phyloP scores from a whole-genome alignment of 2,329 filamentous ascomycete species.

The Claviceps africana region DNA sequence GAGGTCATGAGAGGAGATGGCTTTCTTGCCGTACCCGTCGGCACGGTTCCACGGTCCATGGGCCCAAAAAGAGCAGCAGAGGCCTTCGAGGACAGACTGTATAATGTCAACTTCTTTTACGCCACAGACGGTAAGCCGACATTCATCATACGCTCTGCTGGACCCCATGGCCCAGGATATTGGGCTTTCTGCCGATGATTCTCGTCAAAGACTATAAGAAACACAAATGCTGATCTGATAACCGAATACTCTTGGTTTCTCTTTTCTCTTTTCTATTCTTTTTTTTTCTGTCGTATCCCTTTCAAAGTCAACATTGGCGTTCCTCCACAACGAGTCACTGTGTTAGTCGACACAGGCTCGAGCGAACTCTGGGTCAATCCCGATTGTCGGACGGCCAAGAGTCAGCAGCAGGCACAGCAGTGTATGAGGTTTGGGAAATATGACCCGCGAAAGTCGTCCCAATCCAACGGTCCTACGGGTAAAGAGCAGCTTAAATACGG shows the following conservation, averaged over 20 bases:
- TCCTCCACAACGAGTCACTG: conserved; percentile 27
- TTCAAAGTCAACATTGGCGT: conserved; percentile 28
- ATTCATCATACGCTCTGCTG: not conserved
- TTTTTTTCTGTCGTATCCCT: not conserved
- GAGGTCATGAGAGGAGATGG: conserved; percentile 20
- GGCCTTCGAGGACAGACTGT: conserved; percentile 17
- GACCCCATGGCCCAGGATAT: too few species aligned
- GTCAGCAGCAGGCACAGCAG: conserved; percentile 18
- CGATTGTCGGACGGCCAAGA: conserved; percentile 26
- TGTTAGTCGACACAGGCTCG: conserved; percentile 38
- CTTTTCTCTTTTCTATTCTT: not conserved
- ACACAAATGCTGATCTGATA: not conserved
- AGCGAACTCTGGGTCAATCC: conserved; percentile 43
- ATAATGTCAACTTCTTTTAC: conserved; percentile 26
- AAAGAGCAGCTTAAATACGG: conserved; percentile 25
- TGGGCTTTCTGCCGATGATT: too few species aligned
- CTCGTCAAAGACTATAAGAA: not conserved
- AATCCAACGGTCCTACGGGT: conserved; percentile 23
- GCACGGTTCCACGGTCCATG: conserved; percentile 15
- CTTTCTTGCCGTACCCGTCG: conserved; percentile 23
- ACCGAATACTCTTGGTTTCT: not conserved
- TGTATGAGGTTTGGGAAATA: conserved; percentile 31
- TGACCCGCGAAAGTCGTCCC: conserved; percentile 26
- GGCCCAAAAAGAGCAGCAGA: conserved; percentile 8
- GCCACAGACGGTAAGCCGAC: conserved; percentile 21